Evolutionary conservation across 179 eudicot species (phyloP).

Genomic region (Silene coronaria): DNA sequence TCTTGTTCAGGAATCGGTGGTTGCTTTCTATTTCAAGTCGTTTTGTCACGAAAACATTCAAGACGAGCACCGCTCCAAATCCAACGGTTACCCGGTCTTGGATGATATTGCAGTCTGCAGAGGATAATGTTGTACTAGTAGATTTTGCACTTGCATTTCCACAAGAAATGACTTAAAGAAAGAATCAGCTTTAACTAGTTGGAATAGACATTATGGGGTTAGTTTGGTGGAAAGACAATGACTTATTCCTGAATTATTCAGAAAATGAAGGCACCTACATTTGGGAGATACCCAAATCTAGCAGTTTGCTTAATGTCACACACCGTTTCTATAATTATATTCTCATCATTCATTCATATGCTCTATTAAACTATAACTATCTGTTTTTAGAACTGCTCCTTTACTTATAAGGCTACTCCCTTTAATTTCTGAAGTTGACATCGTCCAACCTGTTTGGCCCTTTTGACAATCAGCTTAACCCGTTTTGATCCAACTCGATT

Average conservation of each 20-base stretch:
- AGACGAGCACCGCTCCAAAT: too few species aligned
- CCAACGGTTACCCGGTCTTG: too few species aligned
- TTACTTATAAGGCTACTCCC: neutral
- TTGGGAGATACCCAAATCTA: constrained; percentile 9
- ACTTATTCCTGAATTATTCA: constrained; percentile 19
- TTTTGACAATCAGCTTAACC: neutral
- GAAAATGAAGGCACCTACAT: constrained; percentile 17
- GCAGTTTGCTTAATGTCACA: neutral
- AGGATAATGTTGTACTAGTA: neutral
- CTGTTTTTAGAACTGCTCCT: neutral
- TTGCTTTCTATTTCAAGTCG: too few species aligned
- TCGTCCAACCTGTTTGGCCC: neutral
- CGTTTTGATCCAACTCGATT: neutral
- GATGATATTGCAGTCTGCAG: neutral
- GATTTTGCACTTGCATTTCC: neutral
- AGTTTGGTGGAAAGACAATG: constrained; percentile 20
- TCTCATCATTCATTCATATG: neutral
- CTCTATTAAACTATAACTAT: neutral
- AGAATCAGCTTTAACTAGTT: neutral
- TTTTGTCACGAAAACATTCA: neutral
- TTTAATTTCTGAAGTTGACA: neutral
- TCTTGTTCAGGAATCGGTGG: neutral
- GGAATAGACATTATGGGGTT: neutral
- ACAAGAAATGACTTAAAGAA: neutral
- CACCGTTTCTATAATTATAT: neutral